Conservation (phyloP, 1,284 basidiomycete genomes). For the Ceratobasidium sp. region DNA sequence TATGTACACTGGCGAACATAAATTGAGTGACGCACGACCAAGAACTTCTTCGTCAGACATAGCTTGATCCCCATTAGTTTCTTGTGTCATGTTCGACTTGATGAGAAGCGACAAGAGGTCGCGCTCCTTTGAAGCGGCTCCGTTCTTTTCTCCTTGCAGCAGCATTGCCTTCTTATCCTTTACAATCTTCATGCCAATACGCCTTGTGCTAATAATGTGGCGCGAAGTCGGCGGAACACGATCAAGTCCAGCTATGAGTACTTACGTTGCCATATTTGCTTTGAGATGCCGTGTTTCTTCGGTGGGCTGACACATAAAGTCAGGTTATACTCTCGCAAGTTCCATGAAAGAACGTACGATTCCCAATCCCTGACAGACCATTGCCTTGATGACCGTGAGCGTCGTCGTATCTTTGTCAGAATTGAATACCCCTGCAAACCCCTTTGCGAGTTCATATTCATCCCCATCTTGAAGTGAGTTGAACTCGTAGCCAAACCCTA, state of each 20-base stretch:
- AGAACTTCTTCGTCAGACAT: slow-evolving; percentile 45
- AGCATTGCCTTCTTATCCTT: slow-evolving; percentile 55
- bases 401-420: slow-evolving; percentile 1
- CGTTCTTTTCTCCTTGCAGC: slow-evolving; percentile 35
- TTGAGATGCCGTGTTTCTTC: slow-evolving; percentile 42
- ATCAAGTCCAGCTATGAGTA: not conserved
- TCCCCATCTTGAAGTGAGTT: slow-evolving; percentile 50
- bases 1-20: no score
- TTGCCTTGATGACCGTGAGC: not conserved
- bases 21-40: slow-evolving; percentile 26
- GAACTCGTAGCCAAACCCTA: slow-evolving; percentile 58
- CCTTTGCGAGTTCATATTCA: slow-evolving; percentile 51
- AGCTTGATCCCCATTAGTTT: slow-evolving; percentile 48
- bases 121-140: slow-evolving; percentile 49
- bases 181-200: slow-evolving; percentile 53
- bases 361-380: not conserved
- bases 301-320: slow-evolving; percentile 49
- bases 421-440: slow-evolving; percentile 51
- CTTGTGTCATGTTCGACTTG: slow-evolving; percentile 57
- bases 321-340: slow-evolving; percentile 27
- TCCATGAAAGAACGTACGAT: slow-evolving; percentile 1
- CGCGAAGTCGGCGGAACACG: slow-evolving; percentile 37
- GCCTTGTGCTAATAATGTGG: slow-evolving; percentile 48
- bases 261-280: slow-evolving; percentile 1
- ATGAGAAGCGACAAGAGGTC: slow-evolving; percentile 49